Evolutionary conservation across 768 basidiomycete genomes (phyloP).

Genomic region (Boletus eberwhitei): DNA sequence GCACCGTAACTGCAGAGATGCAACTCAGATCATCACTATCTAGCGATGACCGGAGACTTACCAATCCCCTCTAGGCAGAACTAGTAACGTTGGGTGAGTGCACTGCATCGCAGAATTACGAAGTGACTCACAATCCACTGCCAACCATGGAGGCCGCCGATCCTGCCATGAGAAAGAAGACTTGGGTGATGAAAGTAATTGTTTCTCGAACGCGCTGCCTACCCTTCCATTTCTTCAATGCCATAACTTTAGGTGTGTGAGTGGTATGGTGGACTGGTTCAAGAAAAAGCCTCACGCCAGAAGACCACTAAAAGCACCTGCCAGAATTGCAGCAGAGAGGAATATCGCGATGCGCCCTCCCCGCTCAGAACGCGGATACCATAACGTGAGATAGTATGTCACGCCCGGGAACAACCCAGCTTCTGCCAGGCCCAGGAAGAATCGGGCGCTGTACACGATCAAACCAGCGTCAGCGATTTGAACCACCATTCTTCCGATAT

Average conservation of each 20-base stretch:
- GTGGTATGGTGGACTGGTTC: not conserved
- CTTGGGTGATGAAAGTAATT: not conserved
- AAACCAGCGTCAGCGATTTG: conserved; percentile 1
- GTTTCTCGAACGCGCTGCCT: conserved; percentile 18
- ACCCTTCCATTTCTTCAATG: conserved; percentile 35
- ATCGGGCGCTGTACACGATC: conserved; percentile 27
- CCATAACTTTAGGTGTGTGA: conserved; percentile 29
- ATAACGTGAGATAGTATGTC: conserved; percentile 46
- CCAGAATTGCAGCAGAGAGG: conserved; percentile 53
- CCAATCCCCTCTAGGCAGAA: conserved; percentile 28
- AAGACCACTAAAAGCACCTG: conserved; percentile 48
- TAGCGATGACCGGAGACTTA: not conserved
- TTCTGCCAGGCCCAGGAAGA: conserved; percentile 47
- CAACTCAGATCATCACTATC: not conserved
- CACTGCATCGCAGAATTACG: not conserved
- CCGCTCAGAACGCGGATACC: conserved; percentile 58
- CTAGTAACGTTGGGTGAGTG: conserved; percentile 13
- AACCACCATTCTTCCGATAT: not conserved
- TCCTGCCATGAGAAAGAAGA: conserved; percentile 7
- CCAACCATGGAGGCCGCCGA: conserved; percentile 35
- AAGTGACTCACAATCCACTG: conserved; percentile 34
- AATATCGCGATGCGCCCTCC: conserved; percentile 56
- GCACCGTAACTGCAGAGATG: conserved; percentile 5
- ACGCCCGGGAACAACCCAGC: conserved; percentile 42
- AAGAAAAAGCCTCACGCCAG: conserved; percentile 36